phyloP scores from a whole-genome alignment of 106 monocot species.

The Acanthochlamys bracteata region DNA sequence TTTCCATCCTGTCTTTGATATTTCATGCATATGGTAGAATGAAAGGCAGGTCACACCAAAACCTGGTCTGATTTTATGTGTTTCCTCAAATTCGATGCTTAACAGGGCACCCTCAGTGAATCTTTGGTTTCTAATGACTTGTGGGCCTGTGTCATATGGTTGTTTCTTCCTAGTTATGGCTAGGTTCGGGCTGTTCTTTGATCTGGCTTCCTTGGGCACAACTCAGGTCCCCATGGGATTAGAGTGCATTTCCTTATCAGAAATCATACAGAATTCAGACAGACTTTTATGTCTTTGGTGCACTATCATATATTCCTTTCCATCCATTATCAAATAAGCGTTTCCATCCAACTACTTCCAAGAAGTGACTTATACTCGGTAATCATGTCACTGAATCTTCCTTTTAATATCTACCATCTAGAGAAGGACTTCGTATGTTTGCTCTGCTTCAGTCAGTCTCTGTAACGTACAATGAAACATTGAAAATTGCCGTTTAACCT shows the following conservation, averaged over 20 bases:
- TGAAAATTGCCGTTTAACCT: too few relatives aligned
- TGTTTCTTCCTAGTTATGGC: conserved; percentile 4
- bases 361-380: background rate
- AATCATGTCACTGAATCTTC: background rate
- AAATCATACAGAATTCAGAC: conserved; percentile 4
- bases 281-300: background rate
- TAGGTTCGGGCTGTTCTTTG: background rate
- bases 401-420: too few relatives aligned
- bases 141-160: conserved; percentile 12
- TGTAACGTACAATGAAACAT: too few relatives aligned
- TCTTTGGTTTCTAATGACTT: conserved; percentile 7
- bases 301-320: background rate
- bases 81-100: background rate
- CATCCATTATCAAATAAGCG: background rate
- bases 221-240: background rate
- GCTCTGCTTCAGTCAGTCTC: too few relatives aligned
- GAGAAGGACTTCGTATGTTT: too few relatives aligned
- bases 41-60: background rate
- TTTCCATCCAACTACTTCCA: background rate
- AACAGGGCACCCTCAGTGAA: background rate
- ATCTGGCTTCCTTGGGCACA: background rate
- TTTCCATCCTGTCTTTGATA: background rate
- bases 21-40: background rate
- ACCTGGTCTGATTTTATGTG: background rate
- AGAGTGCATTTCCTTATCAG: conserved; percentile 4